A percentile compares a stretch with the other conserved stretches of the same genome.
phyloP scores from a whole-genome alignment of 768 basidiomycete species.

The Trametes punicea region DNA sequence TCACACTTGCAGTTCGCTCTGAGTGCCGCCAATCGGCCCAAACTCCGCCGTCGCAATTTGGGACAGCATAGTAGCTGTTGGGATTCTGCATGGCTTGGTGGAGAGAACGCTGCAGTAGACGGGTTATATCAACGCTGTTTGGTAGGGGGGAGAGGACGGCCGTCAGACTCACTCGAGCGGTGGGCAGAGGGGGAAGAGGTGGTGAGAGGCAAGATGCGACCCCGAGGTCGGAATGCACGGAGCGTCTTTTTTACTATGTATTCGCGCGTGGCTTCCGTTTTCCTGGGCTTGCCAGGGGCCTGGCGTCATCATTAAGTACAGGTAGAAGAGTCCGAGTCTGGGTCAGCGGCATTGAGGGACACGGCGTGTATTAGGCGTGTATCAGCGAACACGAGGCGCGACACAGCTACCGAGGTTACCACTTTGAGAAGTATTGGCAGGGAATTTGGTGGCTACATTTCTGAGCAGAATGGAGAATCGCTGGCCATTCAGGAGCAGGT shows the following conservation, averaged over 20 bases:
- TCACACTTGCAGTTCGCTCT: constrained; percentile 21
- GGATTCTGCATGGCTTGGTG: constrained; percentile 24
- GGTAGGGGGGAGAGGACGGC: constrained; percentile 4
- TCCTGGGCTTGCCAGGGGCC: constrained; percentile 16
- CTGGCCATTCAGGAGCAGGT: neutral
- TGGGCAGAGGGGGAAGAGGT: constrained; percentile 16
- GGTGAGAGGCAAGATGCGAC: constrained; percentile 22
- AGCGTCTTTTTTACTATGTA: constrained; percentile 15
- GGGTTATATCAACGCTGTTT: neutral
- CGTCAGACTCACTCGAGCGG: constrained; percentile 17
- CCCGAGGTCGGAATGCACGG: constrained; percentile 13
- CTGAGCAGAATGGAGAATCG: constrained; percentile 5
- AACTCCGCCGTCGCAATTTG: constrained; percentile 20
- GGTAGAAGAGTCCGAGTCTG: constrained; percentile 15
- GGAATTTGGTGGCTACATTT: neutral
- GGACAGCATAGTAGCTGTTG: constrained; percentile 22
- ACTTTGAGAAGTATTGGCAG: constrained; percentile 8
- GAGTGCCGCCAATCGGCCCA: constrained; percentile 26
- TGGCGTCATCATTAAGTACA: constrained; percentile 21
- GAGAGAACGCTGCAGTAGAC: neutral
- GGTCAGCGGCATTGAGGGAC: constrained; percentile 9
- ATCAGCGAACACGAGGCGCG: constrained; percentile 24
- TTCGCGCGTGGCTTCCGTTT: constrained; percentile 20
- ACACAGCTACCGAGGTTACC: constrained; percentile 14
- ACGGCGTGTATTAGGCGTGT: constrained; percentile 27